These are phyloP conservation scores for Brachypodium distachyon DNA, from an alignment of 202 grass and related monocot genomes.

Conservation along the genomic window DNA sequence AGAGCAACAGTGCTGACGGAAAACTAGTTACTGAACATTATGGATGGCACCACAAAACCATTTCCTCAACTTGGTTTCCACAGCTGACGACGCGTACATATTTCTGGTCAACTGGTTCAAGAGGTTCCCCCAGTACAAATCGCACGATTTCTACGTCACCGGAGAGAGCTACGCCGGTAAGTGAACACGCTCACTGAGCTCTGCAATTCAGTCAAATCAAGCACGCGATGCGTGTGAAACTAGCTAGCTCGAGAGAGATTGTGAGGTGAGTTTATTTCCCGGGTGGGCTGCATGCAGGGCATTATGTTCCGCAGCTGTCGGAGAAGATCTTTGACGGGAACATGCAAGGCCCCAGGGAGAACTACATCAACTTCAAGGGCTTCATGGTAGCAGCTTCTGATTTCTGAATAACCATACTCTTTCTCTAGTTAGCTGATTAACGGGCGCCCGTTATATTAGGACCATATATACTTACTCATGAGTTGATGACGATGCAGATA, in stretches of 20 bases:
- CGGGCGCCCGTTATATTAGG: too few relatives aligned
- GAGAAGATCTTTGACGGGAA: conserved; percentile 97
- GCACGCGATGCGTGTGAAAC: not conserved
- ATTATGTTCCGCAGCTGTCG: conserved; percentile 91
- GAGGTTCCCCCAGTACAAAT: conserved; percentile 82
- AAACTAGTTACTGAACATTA: not conserved
- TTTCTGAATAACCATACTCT: not conserved
- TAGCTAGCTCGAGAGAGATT: not conserved
- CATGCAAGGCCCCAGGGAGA: conserved; percentile 41
- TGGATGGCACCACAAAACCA: not conserved
- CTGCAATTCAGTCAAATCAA: not conserved
- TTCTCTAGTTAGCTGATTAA: not conserved
- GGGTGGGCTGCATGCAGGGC: conserved; percentile 19
- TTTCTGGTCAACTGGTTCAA: conserved; percentile 99
- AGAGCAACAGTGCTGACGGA: not conserved
- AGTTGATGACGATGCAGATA: conserved; percentile 5
- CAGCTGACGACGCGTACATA: conserved; percentile 71
- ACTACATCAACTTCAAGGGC: conserved; percentile 88
- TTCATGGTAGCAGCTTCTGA: conserved; percentile 91
- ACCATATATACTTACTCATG: too few relatives aligned
- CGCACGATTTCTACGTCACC: conserved; percentile 84
- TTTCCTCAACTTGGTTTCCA: not conserved
- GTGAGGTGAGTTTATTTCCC: not conserved
- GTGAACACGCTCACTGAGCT: not conserved
- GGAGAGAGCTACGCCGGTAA: conserved; percentile 97